A percentile compares a stretch with the other conserved stretches of the same genome.
Conservation (phyloP, 2,329 filamentous ascomycete species). For the Aureobasidium zeae region DNA sequence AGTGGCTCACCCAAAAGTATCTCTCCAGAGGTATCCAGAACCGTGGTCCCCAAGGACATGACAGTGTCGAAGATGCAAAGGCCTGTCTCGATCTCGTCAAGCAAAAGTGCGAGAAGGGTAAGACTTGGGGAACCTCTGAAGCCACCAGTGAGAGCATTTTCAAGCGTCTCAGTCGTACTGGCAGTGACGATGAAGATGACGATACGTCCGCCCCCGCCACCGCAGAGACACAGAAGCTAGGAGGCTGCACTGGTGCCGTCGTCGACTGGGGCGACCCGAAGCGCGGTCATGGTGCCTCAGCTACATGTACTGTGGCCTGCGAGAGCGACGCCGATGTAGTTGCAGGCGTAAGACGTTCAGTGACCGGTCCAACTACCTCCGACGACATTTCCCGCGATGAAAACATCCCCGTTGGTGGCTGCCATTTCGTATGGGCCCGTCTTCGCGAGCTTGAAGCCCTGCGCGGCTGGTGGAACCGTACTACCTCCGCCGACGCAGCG, state of each 20-base stretch:
- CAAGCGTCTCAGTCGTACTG: slow-evolving; percentile 54
- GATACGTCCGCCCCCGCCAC: slow-evolving; percentile 36
- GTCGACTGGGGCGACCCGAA: slow-evolving; percentile 84
- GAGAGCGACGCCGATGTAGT: slow-evolving; percentile 50
- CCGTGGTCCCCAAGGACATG: slow-evolving; percentile 63
- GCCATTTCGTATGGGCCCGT: slow-evolving; percentile 55
- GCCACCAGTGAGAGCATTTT: slow-evolving; percentile 80
- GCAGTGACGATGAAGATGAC: slow-evolving; percentile 9
- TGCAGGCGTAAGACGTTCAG: slow-evolving; percentile 43
- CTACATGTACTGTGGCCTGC: slow-evolving; percentile 48
- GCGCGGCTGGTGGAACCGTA: slow-evolving; percentile 51
- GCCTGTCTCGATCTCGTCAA: slow-evolving; percentile 90
- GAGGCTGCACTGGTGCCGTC: slow-evolving; percentile 57
- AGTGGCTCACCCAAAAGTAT: slow-evolving; percentile 81
- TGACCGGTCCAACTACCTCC: slow-evolving; percentile 33
- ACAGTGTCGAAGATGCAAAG: slow-evolving; percentile 85
- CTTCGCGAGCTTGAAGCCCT: slow-evolving; percentile 52
- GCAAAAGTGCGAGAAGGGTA: slow-evolving; percentile 90
- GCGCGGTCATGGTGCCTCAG: slow-evolving; percentile 49
- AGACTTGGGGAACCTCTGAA: slow-evolving; percentile 72
- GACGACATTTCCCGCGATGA: slow-evolving; percentile 17
- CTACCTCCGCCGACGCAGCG: slow-evolving; percentile 34
- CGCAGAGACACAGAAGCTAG: slow-evolving; percentile 30
- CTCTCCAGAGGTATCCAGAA: slow-evolving; percentile 82
- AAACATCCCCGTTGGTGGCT: slow-evolving; percentile 41